Base-by-base conservation (phyloP, 2,329 filamentous ascomycete species). In the Colletotrichum sidae region DNA sequence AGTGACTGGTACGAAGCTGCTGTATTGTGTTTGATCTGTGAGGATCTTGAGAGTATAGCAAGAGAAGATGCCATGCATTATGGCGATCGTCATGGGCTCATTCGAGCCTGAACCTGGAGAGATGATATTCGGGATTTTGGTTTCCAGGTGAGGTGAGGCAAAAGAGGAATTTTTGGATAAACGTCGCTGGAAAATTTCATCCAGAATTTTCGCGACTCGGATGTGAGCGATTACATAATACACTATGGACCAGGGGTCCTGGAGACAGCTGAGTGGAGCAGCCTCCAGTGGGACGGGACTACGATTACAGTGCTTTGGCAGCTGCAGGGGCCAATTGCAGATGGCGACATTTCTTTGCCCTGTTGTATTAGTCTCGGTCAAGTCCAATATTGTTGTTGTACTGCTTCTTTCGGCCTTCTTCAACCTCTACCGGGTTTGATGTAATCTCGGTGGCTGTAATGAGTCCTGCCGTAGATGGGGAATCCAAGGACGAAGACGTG, bases 1-100 rank as follows among this genome's bases (percentile, higher is more conserved):
- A 68, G 67, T 68, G 67, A 60, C 67, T 68, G 67, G 64, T 53
- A 52, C 56, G 60, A 57, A 37, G 67, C 63, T 67, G 67, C 67
- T 63, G 58, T 62, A 6, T 17, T 46, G 12, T 42, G n/a, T 49
- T 9, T 35, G 17, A 11, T 6, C 9, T 9, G 6, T 25, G 15
- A 41, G 25, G 9, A 12, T 15, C 35, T 0, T 38, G 3, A 39
- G 17, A 7, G 8, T 55, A 13, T 60, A 58, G 55, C 55, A 55
- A 34, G 50, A 35, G 7, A 25, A 15, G 6, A 38, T 44, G 15
- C 45, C 55, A 55, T 42, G 11, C 17, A 46, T 47, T 42, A 65
- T 59, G 60, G 54, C 45, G 13, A 17, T 49, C n/a, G 39, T 60
- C 42, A 8, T 12, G 0, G 17, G 6, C 13, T 15, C 25, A 4